Evolutionary conservation across 495 filamentous ascomycete genomes (phyloP).

Genomic region (Hypoxylon cercidicola): DNA sequence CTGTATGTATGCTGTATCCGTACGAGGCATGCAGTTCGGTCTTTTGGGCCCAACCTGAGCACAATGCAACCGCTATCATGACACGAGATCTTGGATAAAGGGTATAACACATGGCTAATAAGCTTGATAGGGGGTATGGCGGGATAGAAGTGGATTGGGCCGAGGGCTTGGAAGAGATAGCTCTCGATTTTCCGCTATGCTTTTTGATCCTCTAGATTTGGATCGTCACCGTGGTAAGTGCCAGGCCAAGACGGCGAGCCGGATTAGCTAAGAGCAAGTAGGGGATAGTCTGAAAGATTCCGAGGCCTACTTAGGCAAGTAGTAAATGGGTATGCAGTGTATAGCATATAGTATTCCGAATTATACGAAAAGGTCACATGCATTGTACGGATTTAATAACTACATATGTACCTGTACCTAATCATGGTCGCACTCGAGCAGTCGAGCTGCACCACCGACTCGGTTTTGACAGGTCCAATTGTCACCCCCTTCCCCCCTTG

Average conservation of each 20-base stretch:
- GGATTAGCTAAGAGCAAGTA: background rate
- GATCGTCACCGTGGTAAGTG: constrained; percentile 31
- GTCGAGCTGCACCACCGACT: no score
- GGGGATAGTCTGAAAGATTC: background rate
- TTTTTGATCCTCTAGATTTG: constrained; percentile 21
- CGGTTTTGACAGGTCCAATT: constrained; percentile 1
- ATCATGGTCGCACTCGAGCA: background rate
- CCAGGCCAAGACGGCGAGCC: constrained; percentile 3
- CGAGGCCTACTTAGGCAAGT: constrained; percentile 7
- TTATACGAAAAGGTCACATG: constrained; percentile 26
- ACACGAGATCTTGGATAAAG: constrained; percentile 22
- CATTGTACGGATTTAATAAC: constrained; percentile 12
- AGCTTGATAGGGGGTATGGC: constrained; percentile 8
- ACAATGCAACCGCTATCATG: background rate
- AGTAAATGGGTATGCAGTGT: constrained; percentile 1
- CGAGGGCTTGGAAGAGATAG: constrained; percentile 14
- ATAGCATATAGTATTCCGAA: background rate
- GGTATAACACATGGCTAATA: constrained; percentile 24
- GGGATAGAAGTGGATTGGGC: constrained; percentile 19
- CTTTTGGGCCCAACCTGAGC: constrained; percentile 27
- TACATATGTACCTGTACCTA: no score
- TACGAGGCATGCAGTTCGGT: constrained; percentile 28
- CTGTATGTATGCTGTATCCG: background rate
- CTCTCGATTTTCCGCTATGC: constrained; percentile 18
- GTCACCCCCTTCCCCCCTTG: constrained; percentile 9